Conservation (phyloP, 2,329 filamentous ascomycete genomes). For the Daldinia sp. region DNA sequence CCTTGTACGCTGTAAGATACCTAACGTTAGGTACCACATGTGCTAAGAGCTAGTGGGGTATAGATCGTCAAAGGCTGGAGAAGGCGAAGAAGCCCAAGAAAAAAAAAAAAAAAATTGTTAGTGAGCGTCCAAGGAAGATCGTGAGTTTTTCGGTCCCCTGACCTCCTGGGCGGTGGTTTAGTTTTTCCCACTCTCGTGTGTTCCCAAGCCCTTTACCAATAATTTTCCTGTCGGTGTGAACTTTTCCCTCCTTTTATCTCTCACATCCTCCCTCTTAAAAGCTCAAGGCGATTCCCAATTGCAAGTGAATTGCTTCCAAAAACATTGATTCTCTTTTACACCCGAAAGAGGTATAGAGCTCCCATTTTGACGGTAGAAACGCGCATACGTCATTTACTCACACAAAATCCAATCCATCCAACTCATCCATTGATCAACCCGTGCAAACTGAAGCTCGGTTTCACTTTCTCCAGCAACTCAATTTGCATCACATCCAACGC, state of each 20-base stretch:
- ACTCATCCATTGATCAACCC: constrained; percentile 26
- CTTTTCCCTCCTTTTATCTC: constrained; percentile 24
- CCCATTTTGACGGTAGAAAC: constrained; percentile 31
- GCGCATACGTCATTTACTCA: constrained; percentile 43
- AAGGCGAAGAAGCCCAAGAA: constrained; percentile 11
- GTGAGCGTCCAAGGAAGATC: constrained; percentile 42
- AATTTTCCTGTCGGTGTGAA: constrained; percentile 19
- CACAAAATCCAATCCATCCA: constrained; percentile 30
- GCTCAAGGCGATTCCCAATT: constrained; percentile 20
- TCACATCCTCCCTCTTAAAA: constrained; percentile 15
- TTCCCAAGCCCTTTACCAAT: constrained; percentile 28
- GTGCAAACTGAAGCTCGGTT: constrained; percentile 37
- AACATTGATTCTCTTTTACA: constrained; percentile 26
- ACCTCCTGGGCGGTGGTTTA: constrained; percentile 41
- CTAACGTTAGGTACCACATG: not conserved
- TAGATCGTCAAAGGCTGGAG: constrained; percentile 37
- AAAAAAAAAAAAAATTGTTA: constrained; percentile 34
- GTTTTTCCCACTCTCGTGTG: constrained; percentile 41
- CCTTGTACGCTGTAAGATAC: not conserved
- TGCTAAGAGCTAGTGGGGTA: constrained; percentile 16
- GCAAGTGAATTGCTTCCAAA: constrained; percentile 23
- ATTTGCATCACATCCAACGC: constrained; percentile 8
- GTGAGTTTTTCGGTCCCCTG: constrained; percentile 46
- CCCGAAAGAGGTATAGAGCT: constrained; percentile 40
- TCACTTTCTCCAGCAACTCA: not conserved